Conservation (phyloP, 179 eudicot genomes). For the Carnegiea gigantea region DNA sequence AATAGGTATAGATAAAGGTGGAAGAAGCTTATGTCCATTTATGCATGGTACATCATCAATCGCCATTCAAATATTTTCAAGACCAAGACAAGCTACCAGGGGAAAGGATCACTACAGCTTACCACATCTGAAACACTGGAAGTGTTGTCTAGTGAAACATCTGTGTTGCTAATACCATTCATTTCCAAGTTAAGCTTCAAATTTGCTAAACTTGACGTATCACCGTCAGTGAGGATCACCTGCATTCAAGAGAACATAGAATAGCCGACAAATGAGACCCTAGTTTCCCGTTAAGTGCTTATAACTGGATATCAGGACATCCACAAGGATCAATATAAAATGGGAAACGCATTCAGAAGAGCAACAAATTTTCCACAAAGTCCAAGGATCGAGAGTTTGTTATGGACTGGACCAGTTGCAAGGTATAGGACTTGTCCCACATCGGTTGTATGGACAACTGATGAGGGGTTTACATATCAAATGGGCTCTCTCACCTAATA, state of each 20-base stretch:
- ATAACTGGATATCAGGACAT: not conserved
- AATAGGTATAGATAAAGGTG: not conserved
- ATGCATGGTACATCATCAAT: not conserved
- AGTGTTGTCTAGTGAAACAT: constrained; percentile 16
- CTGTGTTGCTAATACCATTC: constrained; percentile 40
- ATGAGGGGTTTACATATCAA: no score
- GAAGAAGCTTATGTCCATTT: not conserved
- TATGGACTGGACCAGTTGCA: no score
- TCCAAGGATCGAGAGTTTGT: no score
- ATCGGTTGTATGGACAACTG: no score
- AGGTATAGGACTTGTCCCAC: no score
- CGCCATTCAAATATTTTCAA: not conserved
- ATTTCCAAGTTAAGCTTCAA: constrained; percentile 79
- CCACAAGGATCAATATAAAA: not conserved
- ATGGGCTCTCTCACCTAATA: no score
- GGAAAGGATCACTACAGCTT: constrained; percentile 20
- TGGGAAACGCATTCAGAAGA: not conserved
- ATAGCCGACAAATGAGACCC: not conserved
- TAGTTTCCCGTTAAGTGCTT: no score
- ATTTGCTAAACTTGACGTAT: constrained; percentile 73
- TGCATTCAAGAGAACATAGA: constrained; percentile 24
- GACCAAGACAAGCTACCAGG: not conserved
- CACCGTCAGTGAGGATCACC: constrained; percentile 91
- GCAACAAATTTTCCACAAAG: not conserved
- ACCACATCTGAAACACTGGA: constrained; percentile 34